phyloP scores from a whole-genome alignment of 257 asterid species.

The Solanum clarkiae region DNA sequence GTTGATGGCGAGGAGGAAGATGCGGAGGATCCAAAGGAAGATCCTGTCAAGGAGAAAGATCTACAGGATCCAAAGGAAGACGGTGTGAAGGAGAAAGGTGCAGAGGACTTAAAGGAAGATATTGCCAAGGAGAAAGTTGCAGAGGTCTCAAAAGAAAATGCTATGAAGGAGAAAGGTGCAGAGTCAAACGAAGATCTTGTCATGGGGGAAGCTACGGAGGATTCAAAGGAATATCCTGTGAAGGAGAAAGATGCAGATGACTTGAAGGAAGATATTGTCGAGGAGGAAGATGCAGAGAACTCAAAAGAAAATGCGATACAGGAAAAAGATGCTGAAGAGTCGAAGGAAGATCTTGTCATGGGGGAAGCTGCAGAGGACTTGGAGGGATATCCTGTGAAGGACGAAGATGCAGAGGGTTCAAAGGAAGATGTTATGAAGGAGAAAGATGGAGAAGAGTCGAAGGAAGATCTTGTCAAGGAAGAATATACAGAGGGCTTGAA shows the following conservation, averaged over 20 bases:
- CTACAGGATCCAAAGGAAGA: background rate
- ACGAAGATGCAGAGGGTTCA: background rate
- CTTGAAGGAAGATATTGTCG: background rate
- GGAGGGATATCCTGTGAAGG: background rate
- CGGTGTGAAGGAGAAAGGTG: background rate
- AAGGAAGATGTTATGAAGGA: background rate
- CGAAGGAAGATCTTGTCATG: background rate
- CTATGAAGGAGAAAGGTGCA: background rate
- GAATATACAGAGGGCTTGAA: background rate
- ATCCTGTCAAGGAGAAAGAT: background rate
- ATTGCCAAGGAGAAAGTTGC: background rate
- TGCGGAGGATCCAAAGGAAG: background rate
- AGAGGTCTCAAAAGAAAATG: background rate
- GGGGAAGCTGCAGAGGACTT: background rate
- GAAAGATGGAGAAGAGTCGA: background rate
- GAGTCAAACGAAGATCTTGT: background rate
- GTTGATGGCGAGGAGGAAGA: background rate
- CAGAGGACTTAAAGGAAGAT: background rate
- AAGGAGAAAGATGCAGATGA: background rate
- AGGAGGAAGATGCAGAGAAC: background rate
- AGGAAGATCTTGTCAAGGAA: background rate
- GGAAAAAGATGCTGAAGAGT: background rate
- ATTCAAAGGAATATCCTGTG: background rate
- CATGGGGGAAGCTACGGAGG: background rate
- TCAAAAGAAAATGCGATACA: background rate